phyloP scores from a whole-genome alignment of 2,329 filamentous ascomycete genomes.

The Claviceps cyperi region DNA sequence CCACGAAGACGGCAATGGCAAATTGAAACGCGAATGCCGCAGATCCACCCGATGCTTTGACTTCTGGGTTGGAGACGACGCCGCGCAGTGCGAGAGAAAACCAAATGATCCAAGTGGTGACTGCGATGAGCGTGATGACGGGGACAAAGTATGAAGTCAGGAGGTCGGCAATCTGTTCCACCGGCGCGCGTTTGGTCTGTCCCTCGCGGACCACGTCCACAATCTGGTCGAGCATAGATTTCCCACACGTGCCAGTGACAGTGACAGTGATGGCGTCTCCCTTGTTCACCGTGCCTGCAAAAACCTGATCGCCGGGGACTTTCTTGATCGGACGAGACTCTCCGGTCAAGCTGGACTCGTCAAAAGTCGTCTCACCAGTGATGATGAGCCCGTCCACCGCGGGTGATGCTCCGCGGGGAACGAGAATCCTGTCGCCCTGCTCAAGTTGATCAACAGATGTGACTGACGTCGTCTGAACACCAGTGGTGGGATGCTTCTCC shows the following conservation, averaged over 20 bases:
- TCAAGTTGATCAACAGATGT: constrained; percentile 58
- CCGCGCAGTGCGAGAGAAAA: constrained; percentile 47
- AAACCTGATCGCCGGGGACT: constrained; percentile 46
- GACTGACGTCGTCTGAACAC: constrained; percentile 21
- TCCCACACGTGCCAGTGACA: constrained; percentile 49
- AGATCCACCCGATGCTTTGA: constrained; percentile 48
- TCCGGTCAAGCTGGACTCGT: constrained; percentile 81
- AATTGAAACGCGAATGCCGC: constrained; percentile 65
- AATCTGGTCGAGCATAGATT: constrained; percentile 68
- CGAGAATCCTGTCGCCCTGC: constrained; percentile 56
- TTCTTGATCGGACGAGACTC: constrained; percentile 59
- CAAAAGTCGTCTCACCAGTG: constrained; percentile 53
- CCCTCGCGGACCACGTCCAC: constrained; percentile 65
- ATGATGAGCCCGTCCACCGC: constrained; percentile 65
- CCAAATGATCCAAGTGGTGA: constrained; percentile 61
- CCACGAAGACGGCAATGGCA: constrained; percentile 74
- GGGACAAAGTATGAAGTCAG: constrained; percentile 69
- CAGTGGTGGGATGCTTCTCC: constrained; percentile 23
- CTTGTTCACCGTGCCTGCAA: constrained; percentile 62
- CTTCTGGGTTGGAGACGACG: constrained; percentile 39
- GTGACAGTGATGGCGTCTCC: constrained; percentile 45
- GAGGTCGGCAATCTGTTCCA: constrained; percentile 59
- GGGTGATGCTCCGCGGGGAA: constrained; percentile 69
- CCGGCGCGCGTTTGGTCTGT: constrained; percentile 59
- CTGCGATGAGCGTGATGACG: constrained; percentile 52